Evolutionary conservation across 441 rosid genomes (phyloP), one percentile per base, ranked within the genome.

Genomic region (Gossypium schwendimanii): DNA sequence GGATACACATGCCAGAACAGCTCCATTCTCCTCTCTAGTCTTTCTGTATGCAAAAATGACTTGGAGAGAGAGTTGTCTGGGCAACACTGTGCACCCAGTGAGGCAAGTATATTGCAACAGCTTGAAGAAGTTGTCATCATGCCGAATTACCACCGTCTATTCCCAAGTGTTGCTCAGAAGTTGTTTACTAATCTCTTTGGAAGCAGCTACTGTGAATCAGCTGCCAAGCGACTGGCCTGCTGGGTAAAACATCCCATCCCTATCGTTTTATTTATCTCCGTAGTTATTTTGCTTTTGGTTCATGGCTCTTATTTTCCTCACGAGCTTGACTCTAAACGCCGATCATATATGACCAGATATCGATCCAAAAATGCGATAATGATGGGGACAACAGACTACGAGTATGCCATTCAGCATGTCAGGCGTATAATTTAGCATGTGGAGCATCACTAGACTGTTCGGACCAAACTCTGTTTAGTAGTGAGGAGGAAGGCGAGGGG

Each of bases 1-100:
- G 99, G 99, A 69, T 95, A 95, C 77, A 86, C 96, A 18, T 95
- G 99, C 81, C 98, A 91, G 80, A 95, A 93, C 82, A 95, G 96
- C 89, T 90, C 98, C 60, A 76, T 76, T 21, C 90, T 95, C 73
- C 82, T 91, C 31, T 84, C 95, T 5, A 90, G 94, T 78, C 91
- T 95, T 63, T 83, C 93, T 11, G 96, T 87, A 45, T 95, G 99
- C 87, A 88, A 84, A 77, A 82, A 91, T 72, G 95, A 93, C 66
- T 79, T 95, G 67, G 87, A 88, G 86, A 87, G 80, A 67, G 97
- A 88, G 73, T 73, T 86, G 6, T 77, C 85, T 14, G 93, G 98
- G 62, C 90, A 90, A 73, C 98, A 93, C 26, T 95, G 99, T 82
- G 99, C 99, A 18, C 99, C 99, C 8, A 81, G 97, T 75, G 99